These are phyloP conservation scores for Yarrowia alimentaria DNA, from an alignment of 805 yeast genomes.

Conservation along the genomic window DNA sequence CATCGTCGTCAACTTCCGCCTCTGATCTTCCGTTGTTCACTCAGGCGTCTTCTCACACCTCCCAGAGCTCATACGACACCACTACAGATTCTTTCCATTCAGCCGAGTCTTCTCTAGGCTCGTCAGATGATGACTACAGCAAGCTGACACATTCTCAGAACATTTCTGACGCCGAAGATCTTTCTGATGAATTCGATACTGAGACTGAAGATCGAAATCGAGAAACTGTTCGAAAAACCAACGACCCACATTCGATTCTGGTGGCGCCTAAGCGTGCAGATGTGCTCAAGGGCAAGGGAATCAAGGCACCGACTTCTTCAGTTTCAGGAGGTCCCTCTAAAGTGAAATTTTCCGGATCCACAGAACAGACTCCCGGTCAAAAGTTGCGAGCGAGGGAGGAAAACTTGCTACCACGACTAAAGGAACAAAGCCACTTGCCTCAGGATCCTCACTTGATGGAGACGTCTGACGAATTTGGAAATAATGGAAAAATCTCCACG, in stretches of 20 bases:
- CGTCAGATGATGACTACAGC: neutral
- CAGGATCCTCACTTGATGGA: neutral
- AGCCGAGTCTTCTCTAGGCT: slow-evolving; percentile 3
- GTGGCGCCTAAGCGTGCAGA: slow-evolving; percentile 6
- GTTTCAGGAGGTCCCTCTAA: neutral
- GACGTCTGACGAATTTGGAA: neutral
- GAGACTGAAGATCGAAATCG: neutral
- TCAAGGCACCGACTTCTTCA: neutral
- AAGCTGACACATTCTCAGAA: too few species aligned
- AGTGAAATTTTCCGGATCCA: slow-evolving; percentile 5
- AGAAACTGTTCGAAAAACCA: neutral
- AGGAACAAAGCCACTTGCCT: slow-evolving; percentile 2
- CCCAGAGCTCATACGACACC: neutral
- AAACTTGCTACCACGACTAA: neutral
- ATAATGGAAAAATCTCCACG: neutral
- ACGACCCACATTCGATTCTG: neutral
- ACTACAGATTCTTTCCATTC: slow-evolving; percentile 15
- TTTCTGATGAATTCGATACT: slow-evolving; percentile 14
- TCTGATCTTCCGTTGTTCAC: slow-evolving; percentile 9
- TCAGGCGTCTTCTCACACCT: slow-evolving; percentile 8
- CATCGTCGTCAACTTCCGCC: neutral
- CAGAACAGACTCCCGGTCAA: slow-evolving; percentile 1
- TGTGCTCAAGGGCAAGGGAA: slow-evolving; percentile 3
- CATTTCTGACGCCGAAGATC: slow-evolving; percentile 1
- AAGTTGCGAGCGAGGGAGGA: slow-evolving; percentile 5